Evolutionary conservation across 2,329 filamentous ascomycete species (phyloP), one percentile per base, ranked within the genome.

Genomic region (Alternaria sp.): DNA sequence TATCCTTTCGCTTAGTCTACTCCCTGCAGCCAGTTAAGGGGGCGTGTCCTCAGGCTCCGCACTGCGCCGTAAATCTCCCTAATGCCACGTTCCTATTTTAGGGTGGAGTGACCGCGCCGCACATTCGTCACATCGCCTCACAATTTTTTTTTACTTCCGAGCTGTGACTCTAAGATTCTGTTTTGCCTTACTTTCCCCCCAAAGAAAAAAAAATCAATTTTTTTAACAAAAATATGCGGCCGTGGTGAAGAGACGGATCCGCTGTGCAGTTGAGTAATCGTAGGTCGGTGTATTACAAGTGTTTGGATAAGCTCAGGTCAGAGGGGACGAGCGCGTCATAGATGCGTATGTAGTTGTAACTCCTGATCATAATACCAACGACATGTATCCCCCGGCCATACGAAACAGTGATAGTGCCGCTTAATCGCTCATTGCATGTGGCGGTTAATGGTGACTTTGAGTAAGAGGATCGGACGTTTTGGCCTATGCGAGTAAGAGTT

Each of bases 291-390:
- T 39, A 42, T 33, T 53, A 57, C 54, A 52, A 53, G 41, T 34
- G 23, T 57, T 41, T 53, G 49, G 34, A 29, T 26, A 51, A 17
- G 40, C 17, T 17, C 17, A 17, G 17, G 17, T 17, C 17, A 17
- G 34, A n/a, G 14, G 39, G 54, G 50, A 63, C 58, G 44, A 59
- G 57, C 56, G 66, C 67, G 65, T 71, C 66, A 70, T 70, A 66
- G 68, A 71, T 56, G 61, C 56, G 41, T 56, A 61, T 55, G 58
- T 53, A 55, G 44, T 36, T 58, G 56, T 54, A 51, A 57, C 49
- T 54, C 45, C 58, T 55, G 56, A 56, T 49, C 50, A 44, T 40
- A 26, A 41, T 37, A 46, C 37, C 44, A 49, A 56, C 24, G 23
- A 51, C 28, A 28, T 44, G 39, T 36, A 56, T 26, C 24, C 33